Evolutionary conservation across 257 asterid species (phyloP).

Genomic region (Gynochthodes officinalis): DNA sequence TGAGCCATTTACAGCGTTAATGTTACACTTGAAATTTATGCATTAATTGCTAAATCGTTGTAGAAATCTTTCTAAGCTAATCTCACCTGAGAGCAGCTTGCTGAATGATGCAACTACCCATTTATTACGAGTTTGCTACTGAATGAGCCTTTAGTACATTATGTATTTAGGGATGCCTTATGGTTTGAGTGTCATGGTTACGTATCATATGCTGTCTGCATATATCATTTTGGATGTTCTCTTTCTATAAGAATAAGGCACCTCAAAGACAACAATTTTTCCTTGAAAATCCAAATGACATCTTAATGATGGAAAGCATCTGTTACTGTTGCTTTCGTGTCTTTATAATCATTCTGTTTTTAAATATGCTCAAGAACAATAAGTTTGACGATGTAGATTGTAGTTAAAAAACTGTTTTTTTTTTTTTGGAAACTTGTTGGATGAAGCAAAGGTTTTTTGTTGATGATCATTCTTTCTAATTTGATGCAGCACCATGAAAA

Average conservation of each 20-base stretch:
- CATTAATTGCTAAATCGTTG: background rate
- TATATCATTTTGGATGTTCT: background rate
- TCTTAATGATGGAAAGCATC: background rate
- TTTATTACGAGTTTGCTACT: background rate
- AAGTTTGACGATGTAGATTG: background rate
- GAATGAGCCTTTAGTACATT: background rate
- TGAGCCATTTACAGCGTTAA: background rate
- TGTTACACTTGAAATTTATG: background rate
- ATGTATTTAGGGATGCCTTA: background rate
- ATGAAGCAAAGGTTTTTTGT: slow-evolving; percentile 1
- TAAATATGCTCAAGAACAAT: background rate
- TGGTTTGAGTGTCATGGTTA: background rate
- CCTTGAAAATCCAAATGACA: background rate
- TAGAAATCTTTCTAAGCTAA: background rate
- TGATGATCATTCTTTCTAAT: slow-evolving; percentile 14
- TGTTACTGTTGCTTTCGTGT: background rate
- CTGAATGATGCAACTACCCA: background rate
- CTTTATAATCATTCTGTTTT: background rate
- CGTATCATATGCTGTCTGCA: background rate
- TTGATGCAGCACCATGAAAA: slow-evolving; percentile 55
- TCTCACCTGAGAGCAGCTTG: background rate
- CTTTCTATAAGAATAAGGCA: background rate
- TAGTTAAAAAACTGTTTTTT: background rate
- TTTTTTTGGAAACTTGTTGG: background rate
- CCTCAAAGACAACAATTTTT: background rate